Evolutionary conservation across 345 rosid genomes (phyloP).

Genomic region (Salix brachista): DNA sequence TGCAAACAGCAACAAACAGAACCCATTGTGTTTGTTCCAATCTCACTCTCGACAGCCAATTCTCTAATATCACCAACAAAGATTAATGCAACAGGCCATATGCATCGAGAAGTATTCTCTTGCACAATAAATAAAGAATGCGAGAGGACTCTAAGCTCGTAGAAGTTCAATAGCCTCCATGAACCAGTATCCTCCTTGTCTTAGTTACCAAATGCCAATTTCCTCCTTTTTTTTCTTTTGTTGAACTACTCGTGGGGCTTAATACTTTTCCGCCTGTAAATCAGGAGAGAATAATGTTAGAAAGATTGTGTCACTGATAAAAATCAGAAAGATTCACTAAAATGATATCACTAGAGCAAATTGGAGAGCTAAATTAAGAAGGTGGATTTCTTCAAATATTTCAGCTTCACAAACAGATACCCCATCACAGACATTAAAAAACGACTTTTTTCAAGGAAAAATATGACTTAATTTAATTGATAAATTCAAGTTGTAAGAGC

Average conservation of each 20-base stretch:
- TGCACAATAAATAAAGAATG: slow-evolving; percentile 5
- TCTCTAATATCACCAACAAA: slow-evolving; percentile 22
- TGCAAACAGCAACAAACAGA: slow-evolving; percentile 81
- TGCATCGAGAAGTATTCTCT: slow-evolving; percentile 19
- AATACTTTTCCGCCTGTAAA: slow-evolving; percentile 36
- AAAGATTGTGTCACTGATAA: slow-evolving; percentile 3
- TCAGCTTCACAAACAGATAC: background rate
- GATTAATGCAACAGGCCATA: slow-evolving; percentile 4
- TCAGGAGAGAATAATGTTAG: slow-evolving; percentile 5
- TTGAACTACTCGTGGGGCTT: slow-evolving; percentile 6
- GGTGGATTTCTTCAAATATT: background rate
- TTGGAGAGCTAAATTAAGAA: background rate
- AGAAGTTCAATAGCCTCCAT: slow-evolving; percentile 41
- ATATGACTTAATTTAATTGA: slow-evolving; percentile 1
- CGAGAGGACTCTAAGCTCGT: slow-evolving; percentile 60
- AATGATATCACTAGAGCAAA: background rate
- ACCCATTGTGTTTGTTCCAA: slow-evolving; percentile 63
- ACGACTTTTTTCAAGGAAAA: background rate
- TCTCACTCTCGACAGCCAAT: slow-evolving; percentile 16
- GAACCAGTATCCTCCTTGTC: slow-evolving; percentile 56
- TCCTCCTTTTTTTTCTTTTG: background rate
- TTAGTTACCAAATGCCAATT: slow-evolving; percentile 15
- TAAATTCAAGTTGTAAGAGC: slow-evolving; percentile 3
- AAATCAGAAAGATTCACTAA: background rate
- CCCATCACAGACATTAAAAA: background rate